Evolutionary conservation across 345 rosid genomes (phyloP).

Genomic region (Turnera subulata): DNA sequence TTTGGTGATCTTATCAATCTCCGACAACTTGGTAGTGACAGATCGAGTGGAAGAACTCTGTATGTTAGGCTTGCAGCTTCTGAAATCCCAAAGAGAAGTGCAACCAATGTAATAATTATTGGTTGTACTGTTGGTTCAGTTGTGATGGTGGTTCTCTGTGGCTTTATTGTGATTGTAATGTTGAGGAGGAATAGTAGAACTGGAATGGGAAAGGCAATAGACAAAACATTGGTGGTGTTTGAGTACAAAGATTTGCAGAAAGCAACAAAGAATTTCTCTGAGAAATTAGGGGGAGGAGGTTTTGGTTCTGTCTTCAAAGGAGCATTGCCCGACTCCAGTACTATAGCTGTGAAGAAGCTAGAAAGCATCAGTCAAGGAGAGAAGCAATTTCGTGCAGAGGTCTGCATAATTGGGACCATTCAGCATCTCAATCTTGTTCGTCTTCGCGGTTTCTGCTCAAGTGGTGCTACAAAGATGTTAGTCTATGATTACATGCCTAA

Average conservation of each 20-base stretch:
- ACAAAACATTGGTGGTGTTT: slow-evolving; percentile 12
- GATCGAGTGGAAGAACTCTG: not conserved
- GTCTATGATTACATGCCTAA: too few species aligned
- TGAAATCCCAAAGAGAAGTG: too few species aligned
- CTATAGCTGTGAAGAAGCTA: slow-evolving; percentile 21
- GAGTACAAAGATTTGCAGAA: slow-evolving; percentile 5
- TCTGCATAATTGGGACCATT: slow-evolving; percentile 15
- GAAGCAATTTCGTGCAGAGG: slow-evolving; percentile 22
- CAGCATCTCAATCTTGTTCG: slow-evolving; percentile 20
- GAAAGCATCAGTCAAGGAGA: slow-evolving; percentile 15
- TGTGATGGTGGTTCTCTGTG: not conserved
- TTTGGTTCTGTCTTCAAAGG: too few species aligned
- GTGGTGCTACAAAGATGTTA: too few species aligned
- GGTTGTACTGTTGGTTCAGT: slow-evolving; percentile 4
- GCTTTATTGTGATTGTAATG: not conserved
- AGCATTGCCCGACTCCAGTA: slow-evolving; percentile 8
- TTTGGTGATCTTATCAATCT: slow-evolving; percentile 6
- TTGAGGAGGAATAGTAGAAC: slow-evolving; percentile 9
- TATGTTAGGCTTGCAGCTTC: slow-evolving; percentile 10
- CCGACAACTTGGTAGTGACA: not conserved
- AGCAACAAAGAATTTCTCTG: slow-evolving; percentile 19
- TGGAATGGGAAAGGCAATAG: slow-evolving; percentile 1
- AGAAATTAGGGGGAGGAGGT: too few species aligned
- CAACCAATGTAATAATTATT: not conserved
- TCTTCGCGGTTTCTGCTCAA: too few species aligned